Conservation (phyloP, 805 yeast genomes). For the Lipomyces kockii region DNA sequence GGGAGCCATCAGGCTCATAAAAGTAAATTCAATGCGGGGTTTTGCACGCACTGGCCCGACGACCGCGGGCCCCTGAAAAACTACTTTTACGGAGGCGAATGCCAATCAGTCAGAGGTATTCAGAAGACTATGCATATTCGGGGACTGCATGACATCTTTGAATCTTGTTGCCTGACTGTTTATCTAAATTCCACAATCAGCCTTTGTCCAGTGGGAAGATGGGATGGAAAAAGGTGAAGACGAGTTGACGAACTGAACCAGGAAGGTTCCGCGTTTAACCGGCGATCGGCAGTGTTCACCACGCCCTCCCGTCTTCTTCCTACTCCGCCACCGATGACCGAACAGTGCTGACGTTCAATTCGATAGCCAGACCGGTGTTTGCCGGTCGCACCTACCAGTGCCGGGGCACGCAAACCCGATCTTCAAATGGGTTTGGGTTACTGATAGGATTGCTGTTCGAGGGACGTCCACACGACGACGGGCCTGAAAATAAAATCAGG, state of each 20-base stretch:
- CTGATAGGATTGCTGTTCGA: no score
- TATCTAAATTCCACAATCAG: neutral
- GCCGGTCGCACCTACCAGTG: no score
- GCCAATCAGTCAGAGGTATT: neutral
- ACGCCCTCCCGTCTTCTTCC: no score
- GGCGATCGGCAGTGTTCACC: neutral
- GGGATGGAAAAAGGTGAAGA: neutral
- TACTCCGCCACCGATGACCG: no score
- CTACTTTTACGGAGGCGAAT: no score
- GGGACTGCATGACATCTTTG: neutral
- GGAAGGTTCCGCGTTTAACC: neutral
- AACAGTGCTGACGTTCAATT: no score
- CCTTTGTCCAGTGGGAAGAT: neutral
- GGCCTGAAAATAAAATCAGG: neutral
- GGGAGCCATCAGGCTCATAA: no score
- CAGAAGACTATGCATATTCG: neutral
- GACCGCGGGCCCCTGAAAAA: no score
- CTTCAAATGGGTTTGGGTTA: no score
- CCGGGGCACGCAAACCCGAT: neutral
- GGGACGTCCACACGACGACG: neutral
- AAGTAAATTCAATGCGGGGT: neutral
- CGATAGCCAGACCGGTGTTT: no score
- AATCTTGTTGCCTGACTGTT: neutral
- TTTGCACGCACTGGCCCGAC: no score
- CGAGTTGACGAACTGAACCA: neutral